Evolutionary conservation across 2,329 filamentous ascomycete species (phyloP).

Genomic region (Sporothrix phasma): DNA sequence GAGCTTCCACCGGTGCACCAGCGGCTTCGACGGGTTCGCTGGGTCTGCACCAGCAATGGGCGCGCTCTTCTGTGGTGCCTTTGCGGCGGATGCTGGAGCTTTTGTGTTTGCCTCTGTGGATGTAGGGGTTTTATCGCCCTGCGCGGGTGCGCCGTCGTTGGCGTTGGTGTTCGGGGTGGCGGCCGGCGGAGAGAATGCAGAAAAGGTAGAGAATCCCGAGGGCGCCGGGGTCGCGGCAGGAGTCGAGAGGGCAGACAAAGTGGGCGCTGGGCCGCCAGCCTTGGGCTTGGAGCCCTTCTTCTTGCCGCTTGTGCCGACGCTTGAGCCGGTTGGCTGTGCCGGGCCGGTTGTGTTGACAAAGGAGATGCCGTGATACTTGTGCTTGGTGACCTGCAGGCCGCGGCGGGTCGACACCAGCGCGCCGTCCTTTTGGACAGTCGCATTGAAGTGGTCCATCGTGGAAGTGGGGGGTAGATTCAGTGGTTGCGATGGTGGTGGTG

Average conservation of each 20-base stretch:
- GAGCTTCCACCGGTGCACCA: slow-evolving; percentile 23
- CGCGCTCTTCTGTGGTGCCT: background rate
- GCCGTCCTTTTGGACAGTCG: slow-evolving; percentile 29
- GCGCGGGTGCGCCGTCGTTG: background rate
- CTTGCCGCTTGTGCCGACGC: slow-evolving; percentile 2
- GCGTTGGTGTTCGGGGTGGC: background rate
- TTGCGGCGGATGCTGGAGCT: background rate
- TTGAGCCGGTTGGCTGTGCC: slow-evolving; percentile 12
- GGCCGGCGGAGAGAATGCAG: slow-evolving; percentile 1
- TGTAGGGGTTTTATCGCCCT: background rate
- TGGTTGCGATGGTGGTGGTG: background rate
- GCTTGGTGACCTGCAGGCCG: slow-evolving; percentile 32
- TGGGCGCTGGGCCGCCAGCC: background rate
- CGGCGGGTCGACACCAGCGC: slow-evolving; percentile 30
- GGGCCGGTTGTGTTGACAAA: slow-evolving; percentile 30
- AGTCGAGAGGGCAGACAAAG: background rate
- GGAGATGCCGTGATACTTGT: slow-evolving; percentile 31
- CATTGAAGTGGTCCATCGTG: slow-evolving; percentile 32
- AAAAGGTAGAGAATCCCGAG: background rate
- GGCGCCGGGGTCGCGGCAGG: background rate
- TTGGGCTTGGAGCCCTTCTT: background rate
- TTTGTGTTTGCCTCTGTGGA: background rate
- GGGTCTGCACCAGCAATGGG: background rate
- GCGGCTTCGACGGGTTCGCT: slow-evolving; percentile 7
- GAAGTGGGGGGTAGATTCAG: background rate